These are phyloP conservation scores for Botrytis paeoniae DNA, from an alignment of 2,329 filamentous ascomycete species.

Conservation along the genomic window DNA sequence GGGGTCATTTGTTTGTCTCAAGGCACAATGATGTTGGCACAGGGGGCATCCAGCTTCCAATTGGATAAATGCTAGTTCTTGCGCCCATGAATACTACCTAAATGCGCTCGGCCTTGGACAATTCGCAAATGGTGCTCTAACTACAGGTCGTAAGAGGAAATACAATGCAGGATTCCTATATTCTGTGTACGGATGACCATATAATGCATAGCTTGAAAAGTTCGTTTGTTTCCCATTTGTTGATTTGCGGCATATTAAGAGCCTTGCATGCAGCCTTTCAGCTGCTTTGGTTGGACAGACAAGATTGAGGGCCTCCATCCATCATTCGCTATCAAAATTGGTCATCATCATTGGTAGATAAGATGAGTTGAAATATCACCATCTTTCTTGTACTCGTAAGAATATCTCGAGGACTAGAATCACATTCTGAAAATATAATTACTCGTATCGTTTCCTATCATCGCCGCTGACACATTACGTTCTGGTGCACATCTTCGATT, in stretches of 20 bases:
- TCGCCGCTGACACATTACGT: background rate
- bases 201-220: background rate
- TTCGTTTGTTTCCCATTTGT: background rate
- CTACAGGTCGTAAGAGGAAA: background rate
- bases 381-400: background rate
- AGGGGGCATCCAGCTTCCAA: background rate
- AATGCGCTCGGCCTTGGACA: background rate
- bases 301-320: background rate
- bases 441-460: background rate
- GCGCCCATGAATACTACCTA: background rate
- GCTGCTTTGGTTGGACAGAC: background rate
- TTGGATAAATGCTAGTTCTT: background rate
- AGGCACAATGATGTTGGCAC: background rate
- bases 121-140: background rate
- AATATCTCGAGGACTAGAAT: background rate
- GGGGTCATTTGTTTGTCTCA: background rate
- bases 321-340: background rate
- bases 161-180: background rate
- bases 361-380: background rate
- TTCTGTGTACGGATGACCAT: background rate
- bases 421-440: background rate
- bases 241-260: background rate
- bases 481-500: background rate
- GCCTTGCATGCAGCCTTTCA: background rate
- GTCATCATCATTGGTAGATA: background rate